Evolutionary conservation across 345 rosid genomes (phyloP).

Genomic region (Diplotaxis tenuifolia): DNA sequence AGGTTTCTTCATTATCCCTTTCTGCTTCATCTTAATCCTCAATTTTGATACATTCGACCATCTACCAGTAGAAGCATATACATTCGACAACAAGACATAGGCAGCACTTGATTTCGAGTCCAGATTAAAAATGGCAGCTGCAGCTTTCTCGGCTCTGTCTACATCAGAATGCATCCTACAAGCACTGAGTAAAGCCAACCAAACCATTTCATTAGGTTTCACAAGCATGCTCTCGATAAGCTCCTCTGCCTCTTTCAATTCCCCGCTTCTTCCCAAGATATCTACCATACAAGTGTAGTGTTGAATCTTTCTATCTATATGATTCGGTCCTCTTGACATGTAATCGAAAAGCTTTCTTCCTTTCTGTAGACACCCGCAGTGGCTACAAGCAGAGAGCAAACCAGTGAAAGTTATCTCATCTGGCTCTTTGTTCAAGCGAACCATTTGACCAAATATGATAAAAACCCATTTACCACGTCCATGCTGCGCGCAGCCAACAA

Average conservation of each 20-base stretch:
- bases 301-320: conserved; percentile 41
- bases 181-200: conserved; percentile 78
- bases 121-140: conserved; percentile 42
- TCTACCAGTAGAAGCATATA: conserved; percentile 62
- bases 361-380: conserved; percentile 59
- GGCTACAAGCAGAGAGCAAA: conserved; percentile 79
- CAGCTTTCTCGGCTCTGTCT: conserved; percentile 63
- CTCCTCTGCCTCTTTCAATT: conserved; percentile 64
- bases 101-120: conserved; percentile 59
- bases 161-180: conserved; percentile 56
- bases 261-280: conserved; percentile 62
- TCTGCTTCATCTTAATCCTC: conserved; percentile 58
- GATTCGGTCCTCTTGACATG: conserved; percentile 36
- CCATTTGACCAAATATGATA: conserved; percentile 52
- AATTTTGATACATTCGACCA: conserved; percentile 59
- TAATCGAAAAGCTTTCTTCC: conserved; percentile 57
- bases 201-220: conserved; percentile 53
- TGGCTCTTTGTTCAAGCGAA: conserved; percentile 50
- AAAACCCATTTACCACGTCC: conserved; percentile 56
- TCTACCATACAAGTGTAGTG: conserved; percentile 80
- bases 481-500: conserved; percentile 67
- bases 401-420: conserved; percentile 81
- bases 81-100: conserved; percentile 59
- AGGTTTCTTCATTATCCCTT: conserved; percentile 50
- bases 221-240: conserved; percentile 47